Conservation (phyloP, 2,329 filamentous ascomycete genomes). For the Botryotinia convoluta region DNA sequence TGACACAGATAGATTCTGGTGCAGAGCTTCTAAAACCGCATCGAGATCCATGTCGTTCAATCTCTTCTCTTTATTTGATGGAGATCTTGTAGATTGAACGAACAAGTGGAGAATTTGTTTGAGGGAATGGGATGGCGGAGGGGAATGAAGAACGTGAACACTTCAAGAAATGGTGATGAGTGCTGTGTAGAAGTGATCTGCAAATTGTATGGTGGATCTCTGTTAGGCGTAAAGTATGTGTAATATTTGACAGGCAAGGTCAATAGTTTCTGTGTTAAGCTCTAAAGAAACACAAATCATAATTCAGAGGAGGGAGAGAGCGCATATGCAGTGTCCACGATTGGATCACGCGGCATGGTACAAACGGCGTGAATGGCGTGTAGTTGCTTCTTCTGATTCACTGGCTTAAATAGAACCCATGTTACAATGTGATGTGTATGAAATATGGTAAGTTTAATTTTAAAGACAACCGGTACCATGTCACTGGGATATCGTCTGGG, state of each 20-base stretch:
- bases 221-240: not conserved
- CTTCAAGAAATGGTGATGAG: not conserved
- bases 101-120: not conserved
- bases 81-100: not conserved
- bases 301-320: not conserved
- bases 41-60: not conserved
- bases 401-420: not conserved
- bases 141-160: not conserved
- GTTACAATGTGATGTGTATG: not conserved
- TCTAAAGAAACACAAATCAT: not conserved
- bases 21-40: constrained; percentile 5
- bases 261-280: not conserved
- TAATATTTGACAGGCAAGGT: not conserved
- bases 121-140: not conserved
- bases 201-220: not conserved
- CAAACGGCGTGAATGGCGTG: constrained; percentile 6
- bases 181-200: not conserved
- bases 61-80: not conserved
- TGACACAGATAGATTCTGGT: constrained; percentile 4
- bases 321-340: constrained; percentile 1
- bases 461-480: constrained; percentile 2
- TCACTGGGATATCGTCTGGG: not conserved
- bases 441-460: constrained; percentile 1
- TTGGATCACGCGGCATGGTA: not conserved
- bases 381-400: not conserved